Evolutionary conservation across 441 rosid genomes (phyloP), one percentile per base, ranked within the genome.

Genomic region (Metrosideros polymorpha): DNA sequence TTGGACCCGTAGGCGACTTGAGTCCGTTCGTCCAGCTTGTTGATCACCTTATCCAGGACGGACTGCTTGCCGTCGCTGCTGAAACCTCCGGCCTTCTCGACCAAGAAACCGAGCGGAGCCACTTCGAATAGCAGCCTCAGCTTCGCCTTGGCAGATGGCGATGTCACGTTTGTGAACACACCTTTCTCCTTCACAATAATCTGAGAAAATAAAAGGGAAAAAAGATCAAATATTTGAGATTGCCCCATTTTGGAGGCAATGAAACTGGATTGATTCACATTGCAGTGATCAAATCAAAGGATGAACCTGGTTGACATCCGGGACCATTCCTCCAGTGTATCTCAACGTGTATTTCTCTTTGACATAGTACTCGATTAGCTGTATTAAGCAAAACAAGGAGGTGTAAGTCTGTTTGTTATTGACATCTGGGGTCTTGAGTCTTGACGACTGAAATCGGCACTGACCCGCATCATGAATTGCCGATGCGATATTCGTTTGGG

Each of bases 321-420:
- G 99, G 82, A 98, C 99, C 99, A 98, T 98, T 92, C 99, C 99
- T 93, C 99, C 99, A 0, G 99, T 98, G 96, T 98, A 98, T 93
- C 99, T 89, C 90, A 97, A 91, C 59, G 99, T 97, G 95, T 95
- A 97, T 84, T 95, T 97, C 94, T 96, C 98, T 86, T 87, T 96
- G 50, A 97, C 95, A 77, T 95, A 97, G 92, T 94, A 96, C 90
- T 95, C 93, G 79, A 96, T 92, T 88, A 97, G 90, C 99, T 97
- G 94, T 88, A 42, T 24, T 22, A 63, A 30, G 86, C 57, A 84
- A 30, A 19, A 83, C 45, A 30, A 83, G 59, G 84, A 82, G 0
- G 84, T 29, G 59, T 32, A 19, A 52, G 54, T 83, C 2, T 18
- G 49, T 22, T 76, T 17, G 32, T 63, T 19, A 35, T 39, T 9